These are phyloP conservation scores for Solanum sitiens DNA, from an alignment of 257 asterid species.

Conservation along the genomic window DNA sequence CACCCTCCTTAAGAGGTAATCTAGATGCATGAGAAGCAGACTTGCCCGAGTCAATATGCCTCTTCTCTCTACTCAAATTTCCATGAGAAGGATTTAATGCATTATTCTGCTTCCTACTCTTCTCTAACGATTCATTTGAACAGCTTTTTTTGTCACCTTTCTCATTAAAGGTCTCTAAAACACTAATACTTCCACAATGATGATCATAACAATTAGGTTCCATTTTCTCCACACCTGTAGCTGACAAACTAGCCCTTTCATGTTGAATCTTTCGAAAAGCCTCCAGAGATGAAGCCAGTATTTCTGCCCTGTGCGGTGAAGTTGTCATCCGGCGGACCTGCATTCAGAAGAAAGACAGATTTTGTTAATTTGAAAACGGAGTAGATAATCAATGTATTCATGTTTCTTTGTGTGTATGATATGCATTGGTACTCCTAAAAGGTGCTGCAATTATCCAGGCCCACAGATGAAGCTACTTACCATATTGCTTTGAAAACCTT, in stretches of 20 bases:
- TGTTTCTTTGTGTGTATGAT: not conserved
- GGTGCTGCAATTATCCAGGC: not conserved
- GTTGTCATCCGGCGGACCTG: constrained; percentile 99
- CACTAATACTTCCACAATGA: constrained; percentile 25
- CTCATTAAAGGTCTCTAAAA: constrained; percentile 16
- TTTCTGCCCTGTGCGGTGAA: constrained; percentile 97
- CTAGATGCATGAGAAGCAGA: constrained; percentile 34
- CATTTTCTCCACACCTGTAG: constrained; percentile 21
- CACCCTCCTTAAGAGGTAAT: constrained; percentile 38
- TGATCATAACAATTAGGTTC: constrained; percentile 31
- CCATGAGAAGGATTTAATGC: constrained; percentile 30
- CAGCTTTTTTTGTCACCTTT: constrained; percentile 23
- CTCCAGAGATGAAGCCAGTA: constrained; percentile 94
- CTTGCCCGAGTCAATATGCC: constrained; percentile 30
- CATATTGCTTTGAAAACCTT: not conserved
- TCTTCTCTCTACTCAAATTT: constrained; percentile 41
- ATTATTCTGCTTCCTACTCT: constrained; percentile 29
- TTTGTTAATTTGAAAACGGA: not conserved
- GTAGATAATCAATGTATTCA: not conserved
- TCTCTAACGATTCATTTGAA: constrained; percentile 24
- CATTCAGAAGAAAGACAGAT: not conserved
- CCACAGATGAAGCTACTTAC: not conserved
- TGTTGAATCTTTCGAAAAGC: constrained; percentile 90
- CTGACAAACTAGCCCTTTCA: constrained; percentile 48
- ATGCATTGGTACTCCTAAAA: not conserved